Conservation (phyloP, 441 rosid genomes). For the Croton laevigatus region DNA sequence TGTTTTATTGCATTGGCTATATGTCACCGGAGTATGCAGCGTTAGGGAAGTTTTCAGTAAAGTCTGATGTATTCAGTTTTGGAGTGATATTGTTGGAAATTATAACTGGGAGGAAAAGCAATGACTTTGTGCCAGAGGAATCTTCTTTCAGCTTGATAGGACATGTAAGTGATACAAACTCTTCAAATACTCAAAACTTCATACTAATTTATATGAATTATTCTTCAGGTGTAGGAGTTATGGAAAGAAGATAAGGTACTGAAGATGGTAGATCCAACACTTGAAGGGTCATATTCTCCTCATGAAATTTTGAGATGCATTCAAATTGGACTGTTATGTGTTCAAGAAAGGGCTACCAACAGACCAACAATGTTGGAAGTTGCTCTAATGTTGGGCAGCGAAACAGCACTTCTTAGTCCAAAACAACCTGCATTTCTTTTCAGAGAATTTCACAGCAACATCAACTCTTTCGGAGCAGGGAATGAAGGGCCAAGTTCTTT, state of each 20-base stretch:
- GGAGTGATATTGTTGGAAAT: constrained; percentile 34
- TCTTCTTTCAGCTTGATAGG: constrained; percentile 28
- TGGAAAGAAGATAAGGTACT: background rate
- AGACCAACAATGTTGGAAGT: background rate
- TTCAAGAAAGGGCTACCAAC: background rate
- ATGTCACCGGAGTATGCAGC: constrained; percentile 43
- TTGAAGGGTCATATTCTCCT: background rate
- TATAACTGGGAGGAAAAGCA: constrained; percentile 29
- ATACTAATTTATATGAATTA: background rate
- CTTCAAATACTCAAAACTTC: background rate
- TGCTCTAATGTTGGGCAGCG: background rate
- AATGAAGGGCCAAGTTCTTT: background rate
- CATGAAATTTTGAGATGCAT: background rate
- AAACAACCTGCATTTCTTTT: constrained; percentile 18
- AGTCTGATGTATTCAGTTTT: constrained; percentile 42
- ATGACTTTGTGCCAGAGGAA: constrained; percentile 7
- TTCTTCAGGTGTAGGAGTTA: background rate
- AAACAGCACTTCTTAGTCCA: constrained; percentile 23
- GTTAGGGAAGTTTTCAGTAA: constrained; percentile 28
- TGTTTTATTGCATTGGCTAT: no score
- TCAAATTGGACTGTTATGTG: background rate
- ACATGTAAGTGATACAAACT: constrained; percentile 25
- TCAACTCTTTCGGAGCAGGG: background rate
- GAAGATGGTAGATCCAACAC: background rate
- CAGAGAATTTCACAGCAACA: background rate